Evolutionary conservation across 306 rosid species (phyloP).

Genomic region (Cucumis hystrix): DNA sequence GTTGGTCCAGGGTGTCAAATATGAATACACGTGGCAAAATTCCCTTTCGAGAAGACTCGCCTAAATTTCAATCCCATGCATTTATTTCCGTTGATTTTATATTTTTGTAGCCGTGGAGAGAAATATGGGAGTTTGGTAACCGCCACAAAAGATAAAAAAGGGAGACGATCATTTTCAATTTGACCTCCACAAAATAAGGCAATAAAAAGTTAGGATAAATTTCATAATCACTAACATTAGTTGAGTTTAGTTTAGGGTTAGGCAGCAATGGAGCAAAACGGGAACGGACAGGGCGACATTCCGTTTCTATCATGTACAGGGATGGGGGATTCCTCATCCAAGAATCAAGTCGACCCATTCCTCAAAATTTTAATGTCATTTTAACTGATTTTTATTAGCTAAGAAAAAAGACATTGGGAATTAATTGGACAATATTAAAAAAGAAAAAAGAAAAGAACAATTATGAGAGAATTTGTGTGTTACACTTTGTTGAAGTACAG

Average conservation of each 20-base stretch:
- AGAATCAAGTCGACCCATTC: no score
- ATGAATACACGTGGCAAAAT: neutral
- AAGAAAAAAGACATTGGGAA: neutral
- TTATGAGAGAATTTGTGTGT: neutral
- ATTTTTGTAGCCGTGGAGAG: neutral
- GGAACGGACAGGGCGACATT: no score
- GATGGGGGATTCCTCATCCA: no score
- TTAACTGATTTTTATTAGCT: no score
- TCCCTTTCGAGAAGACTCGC: neutral
- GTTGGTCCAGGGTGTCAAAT: neutral
- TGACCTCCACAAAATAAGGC: neutral
- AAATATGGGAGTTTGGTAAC: neutral
- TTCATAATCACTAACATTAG: no score
- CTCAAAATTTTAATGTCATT: no score
- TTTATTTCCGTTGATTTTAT: neutral
- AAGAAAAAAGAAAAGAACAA: neutral
- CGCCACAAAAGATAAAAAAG: neutral
- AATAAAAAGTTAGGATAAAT: no score
- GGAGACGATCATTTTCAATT: neutral
- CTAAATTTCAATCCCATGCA: neutral
- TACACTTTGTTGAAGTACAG: neutral
- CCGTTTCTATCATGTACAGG: no score
- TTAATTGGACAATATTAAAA: neutral
- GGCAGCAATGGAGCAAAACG: no score
- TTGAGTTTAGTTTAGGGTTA: no score